Evolutionary conservation across 805 yeast genomes (phyloP).

Genomic region (Ogataea pini): DNA sequence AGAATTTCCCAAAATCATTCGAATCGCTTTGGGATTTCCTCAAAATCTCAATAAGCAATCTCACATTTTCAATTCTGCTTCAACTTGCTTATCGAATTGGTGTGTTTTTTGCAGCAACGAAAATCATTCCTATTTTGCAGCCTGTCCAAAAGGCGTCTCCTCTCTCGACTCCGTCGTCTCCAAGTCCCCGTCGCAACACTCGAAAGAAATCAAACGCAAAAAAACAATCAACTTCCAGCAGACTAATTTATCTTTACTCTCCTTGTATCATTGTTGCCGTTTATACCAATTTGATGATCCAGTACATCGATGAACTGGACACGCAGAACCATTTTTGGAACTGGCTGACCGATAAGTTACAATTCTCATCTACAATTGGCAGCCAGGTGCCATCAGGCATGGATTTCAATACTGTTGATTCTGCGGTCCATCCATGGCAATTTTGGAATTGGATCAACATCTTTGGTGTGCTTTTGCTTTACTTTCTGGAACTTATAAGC

Average conservation of each 20-base stretch:
- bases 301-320: conserved; percentile 76
- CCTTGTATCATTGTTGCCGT: conserved; percentile 95
- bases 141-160: conserved; percentile 29
- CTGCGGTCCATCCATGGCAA: conserved; percentile 71
- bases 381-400: conserved; percentile 1
- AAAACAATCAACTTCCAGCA: conserved; percentile 39
- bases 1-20: conserved; percentile 53
- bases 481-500: conserved; percentile 69
- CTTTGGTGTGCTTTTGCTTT: conserved; percentile 74
- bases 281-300: conserved; percentile 90
- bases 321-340: conserved; percentile 45
- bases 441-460: conserved; percentile 98
- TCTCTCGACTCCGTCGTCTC: conserved; percentile 24
- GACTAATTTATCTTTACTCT: conserved; percentile 78
- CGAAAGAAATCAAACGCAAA: conserved; percentile 10
- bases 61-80: conserved; percentile 78
- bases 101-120: conserved; percentile 87
- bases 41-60: conserved; percentile 53
- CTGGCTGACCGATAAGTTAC: conserved; percentile 32
- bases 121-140: conserved; percentile 71
- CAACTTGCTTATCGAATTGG: conserved; percentile 83
- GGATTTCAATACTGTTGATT: not conserved
- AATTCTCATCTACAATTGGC: conserved; percentile 7
- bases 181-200: conserved; percentile 21
- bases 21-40: conserved; percentile 56